Evolutionary conservation across 371 early-diverging fungal genomes (phyloP).

Genomic region (Rhizopus arrhizus): DNA sequence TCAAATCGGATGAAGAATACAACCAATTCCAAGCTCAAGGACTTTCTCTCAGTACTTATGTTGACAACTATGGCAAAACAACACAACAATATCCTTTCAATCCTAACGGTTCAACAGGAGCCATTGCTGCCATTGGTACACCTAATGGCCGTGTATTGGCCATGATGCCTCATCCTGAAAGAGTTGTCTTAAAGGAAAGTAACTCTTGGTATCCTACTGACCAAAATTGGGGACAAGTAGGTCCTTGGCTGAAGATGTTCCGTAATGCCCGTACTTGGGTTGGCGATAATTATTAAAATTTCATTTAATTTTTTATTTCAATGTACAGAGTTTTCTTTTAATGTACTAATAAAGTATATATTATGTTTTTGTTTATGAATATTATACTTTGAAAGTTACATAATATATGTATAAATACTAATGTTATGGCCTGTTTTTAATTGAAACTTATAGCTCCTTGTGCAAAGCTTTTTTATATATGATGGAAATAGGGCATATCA

Average conservation of each 20-base stretch:
- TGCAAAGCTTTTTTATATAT: no score
- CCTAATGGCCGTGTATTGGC: slow-evolving; percentile 88
- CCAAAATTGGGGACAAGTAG: slow-evolving; percentile 70
- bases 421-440: no score
- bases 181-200: slow-evolving; percentile 79
- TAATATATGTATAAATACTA: no score
- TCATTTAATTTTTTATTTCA: background rate
- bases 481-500: no score
- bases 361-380: no score
- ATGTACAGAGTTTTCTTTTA: background rate
- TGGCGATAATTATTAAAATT: slow-evolving; percentile 40
- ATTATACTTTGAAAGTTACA: no score
- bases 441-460: no score
- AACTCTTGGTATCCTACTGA: slow-evolving; percentile 86
- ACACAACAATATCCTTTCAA: slow-evolving; percentile 89
- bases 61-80: slow-evolving; percentile 80
- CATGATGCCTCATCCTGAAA: slow-evolving; percentile 98
- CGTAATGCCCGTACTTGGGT: slow-evolving; percentile 84
- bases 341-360: background rate
- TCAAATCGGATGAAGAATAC: slow-evolving; percentile 52
- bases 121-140: slow-evolving; percentile 82
- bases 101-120: slow-evolving; percentile 91
- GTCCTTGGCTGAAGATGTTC: slow-evolving; percentile 89
- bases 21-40: slow-evolving; percentile 49
- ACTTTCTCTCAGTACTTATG: slow-evolving; percentile 71